Evolutionary conservation across 352 stramenopile genomes (phyloP), one percentile per base, ranked within the genome.

Genomic region (Phytophthora ramorum): DNA sequence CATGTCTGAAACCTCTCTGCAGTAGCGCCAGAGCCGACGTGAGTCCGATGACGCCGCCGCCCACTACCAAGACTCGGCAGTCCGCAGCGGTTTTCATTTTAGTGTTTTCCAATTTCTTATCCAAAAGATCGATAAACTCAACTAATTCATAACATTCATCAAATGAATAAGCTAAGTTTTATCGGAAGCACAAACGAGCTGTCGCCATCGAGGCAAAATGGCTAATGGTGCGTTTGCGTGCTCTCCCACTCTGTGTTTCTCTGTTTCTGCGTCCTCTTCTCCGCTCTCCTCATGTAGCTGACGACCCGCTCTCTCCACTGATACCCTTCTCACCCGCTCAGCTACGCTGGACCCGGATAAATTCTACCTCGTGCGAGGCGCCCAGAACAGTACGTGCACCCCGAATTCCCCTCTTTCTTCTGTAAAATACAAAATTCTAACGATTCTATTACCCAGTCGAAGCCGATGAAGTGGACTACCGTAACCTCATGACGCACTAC

Each of bases 21-120:
- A 91, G 70, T 56, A 92, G 76, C 40, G 82, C 78, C 12, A 92
- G 61, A 22, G 83, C 81, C 30, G 83, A 85, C 43, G 81, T 88
- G 59, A 92, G 80, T 0, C 83, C 81, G 50, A 89, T 85, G 46
- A 92, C 80, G n/a, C 81, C 83, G 44, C 76, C 81, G 28, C 84
- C 81, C 8, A 92, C 73, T 19, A 92, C 84, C 10, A 89, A 63
- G 4, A 88, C 67, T 22, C 64, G 69, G 49, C 63, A 76, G 10
- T 70, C 22, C 3, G 20, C 6, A 0, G 49, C 26, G 20, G 43
- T 48, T 7, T 41, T 65, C 62, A 60, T 69, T 24, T 24, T 24
- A 24, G 22, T 24, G 22, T 24, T 24, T 24, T 24, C 22, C 22
- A 24, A 24, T 24, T 3, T 24, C 22, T 32, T 8, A 32, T 32